Base-by-base conservation (phyloP, 176 grass and related monocot species). In the Ensete glaucum region DNA sequence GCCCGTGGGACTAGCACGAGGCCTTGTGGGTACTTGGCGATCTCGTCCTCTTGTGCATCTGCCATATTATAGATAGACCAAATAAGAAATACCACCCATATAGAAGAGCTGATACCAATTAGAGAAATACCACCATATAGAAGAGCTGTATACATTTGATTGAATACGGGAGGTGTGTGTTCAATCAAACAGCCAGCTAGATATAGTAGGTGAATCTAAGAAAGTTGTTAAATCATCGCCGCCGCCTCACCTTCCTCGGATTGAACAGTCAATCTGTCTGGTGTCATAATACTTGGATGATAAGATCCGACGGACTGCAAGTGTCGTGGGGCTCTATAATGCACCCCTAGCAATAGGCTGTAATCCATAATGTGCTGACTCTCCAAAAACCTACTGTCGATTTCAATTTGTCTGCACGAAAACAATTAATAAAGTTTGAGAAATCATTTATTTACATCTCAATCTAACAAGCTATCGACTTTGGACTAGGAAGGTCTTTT, bases 361-460 rank as follows among this genome's bases (percentile, higher is more conserved):
- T 99, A 99, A 89, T 99, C 95, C 90, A 99, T 99, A 88, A 99
- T 99, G 58, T 76, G 53, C 66, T 99, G 84, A 48, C 78, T 69
- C 85, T 88, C 89, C 34, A 99, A 82, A 84, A 94, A 99, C 76
- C 89, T 82, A 10, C 90, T 91, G 69, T 99, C 95, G 14, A 84
- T 91, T 73, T 93, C 83, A 60, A 99, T 94, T 78, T 99, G 95
- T 64, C 95, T 99, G 81, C 56, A 84, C 0, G 56, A 57, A 11
- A 60, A 60, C 9, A 29, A 11, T 26, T 17, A 16, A 67, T 17
- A n/a, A 34, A 34, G 22, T 26, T 26, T 17, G 19, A 59, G 56
- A 12, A 17, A 59, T 0, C 22, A 23, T 23, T 23, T 29, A 2
- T 29, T 29, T 43, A 43, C 34, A 43, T 43, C 34, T 43, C 34